phyloP scores from a whole-genome alignment of 306 rosid species.

The Ormosia semicastrata region DNA sequence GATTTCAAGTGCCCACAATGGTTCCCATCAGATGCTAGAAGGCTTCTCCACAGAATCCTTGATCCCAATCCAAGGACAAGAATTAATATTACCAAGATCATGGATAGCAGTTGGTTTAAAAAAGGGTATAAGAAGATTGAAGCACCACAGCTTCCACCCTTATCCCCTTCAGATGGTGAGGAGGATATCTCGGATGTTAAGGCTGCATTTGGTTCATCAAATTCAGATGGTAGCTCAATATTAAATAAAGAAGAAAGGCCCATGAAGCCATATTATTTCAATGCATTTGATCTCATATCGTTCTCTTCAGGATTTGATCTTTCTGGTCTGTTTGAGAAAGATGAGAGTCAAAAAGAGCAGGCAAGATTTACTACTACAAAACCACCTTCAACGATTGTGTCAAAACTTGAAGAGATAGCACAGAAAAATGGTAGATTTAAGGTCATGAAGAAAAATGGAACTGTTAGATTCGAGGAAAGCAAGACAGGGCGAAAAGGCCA shows the following conservation, averaged over 20 bases:
- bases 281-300: constrained; percentile 77
- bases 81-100: constrained; percentile 37
- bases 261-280: constrained; percentile 42
- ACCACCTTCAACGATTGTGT: constrained; percentile 46
- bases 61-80: constrained; percentile 60
- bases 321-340: constrained; percentile 62
- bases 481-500: constrained; percentile 49
- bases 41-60: constrained; percentile 56
- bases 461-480: constrained; percentile 51
- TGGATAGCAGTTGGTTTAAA: constrained; percentile 59
- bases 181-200: constrained; percentile 25
- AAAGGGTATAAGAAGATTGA: constrained; percentile 40
- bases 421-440: constrained; percentile 44
- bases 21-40: constrained; percentile 48
- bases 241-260: background rate
- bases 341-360: constrained; percentile 9
- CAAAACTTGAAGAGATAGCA: constrained; percentile 66
- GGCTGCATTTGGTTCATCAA: constrained; percentile 24
- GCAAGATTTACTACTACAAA: constrained; percentile 43
- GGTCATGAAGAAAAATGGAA: constrained; percentile 49
- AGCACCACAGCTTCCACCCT: constrained; percentile 4
- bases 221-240: background rate
- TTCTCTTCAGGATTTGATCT: constrained; percentile 69
- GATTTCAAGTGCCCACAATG: constrained; percentile 63
- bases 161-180: background rate